These are phyloP conservation scores for Arthrobotrys pseudoclavata DNA, from an alignment of 2,329 filamentous ascomycete genomes.

Conservation along the genomic window DNA sequence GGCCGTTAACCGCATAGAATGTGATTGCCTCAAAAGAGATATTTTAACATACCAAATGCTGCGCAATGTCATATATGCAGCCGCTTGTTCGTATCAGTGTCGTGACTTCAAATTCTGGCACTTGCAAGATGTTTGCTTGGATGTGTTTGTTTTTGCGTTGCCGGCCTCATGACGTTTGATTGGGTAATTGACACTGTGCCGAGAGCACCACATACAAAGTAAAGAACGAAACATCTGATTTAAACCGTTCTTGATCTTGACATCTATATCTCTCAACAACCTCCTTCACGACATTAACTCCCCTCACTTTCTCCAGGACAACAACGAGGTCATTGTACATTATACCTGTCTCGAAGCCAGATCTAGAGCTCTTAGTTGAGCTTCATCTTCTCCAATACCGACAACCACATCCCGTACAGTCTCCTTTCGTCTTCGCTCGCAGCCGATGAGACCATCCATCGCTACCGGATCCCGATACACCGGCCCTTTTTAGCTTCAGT, in stretches of 20 bases:
- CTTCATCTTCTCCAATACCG: conserved; percentile 20
- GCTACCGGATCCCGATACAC: conserved; percentile 38
- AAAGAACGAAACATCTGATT: conserved; percentile 46
- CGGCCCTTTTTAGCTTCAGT: conserved; percentile 16
- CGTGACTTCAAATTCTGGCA: background rate
- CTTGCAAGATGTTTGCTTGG: background rate
- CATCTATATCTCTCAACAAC: conserved; percentile 42
- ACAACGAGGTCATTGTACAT: conserved; percentile 14
- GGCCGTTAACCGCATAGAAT: background rate
- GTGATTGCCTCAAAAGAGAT: background rate
- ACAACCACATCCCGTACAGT: conserved; percentile 14
- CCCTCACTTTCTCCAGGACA: conserved; percentile 17
- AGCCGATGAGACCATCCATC: conserved; percentile 48
- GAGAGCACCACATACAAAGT: conserved; percentile 9
- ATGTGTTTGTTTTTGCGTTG: conserved; percentile 26
- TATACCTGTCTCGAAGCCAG: background rate
- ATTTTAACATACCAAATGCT: no score
- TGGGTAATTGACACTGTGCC: conserved; percentile 34
- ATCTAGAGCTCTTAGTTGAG: conserved; percentile 57
- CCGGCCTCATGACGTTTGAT: conserved; percentile 50
- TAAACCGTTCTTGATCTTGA: conserved; percentile 29
- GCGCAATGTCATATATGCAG: background rate
- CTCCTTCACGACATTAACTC: conserved; percentile 25
- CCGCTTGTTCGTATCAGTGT: background rate
- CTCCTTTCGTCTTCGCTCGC: conserved; percentile 33